Evolutionary conservation across 2,329 filamentous ascomycete genomes (phyloP).

Genomic region (Juglanconis oblonga): DNA sequence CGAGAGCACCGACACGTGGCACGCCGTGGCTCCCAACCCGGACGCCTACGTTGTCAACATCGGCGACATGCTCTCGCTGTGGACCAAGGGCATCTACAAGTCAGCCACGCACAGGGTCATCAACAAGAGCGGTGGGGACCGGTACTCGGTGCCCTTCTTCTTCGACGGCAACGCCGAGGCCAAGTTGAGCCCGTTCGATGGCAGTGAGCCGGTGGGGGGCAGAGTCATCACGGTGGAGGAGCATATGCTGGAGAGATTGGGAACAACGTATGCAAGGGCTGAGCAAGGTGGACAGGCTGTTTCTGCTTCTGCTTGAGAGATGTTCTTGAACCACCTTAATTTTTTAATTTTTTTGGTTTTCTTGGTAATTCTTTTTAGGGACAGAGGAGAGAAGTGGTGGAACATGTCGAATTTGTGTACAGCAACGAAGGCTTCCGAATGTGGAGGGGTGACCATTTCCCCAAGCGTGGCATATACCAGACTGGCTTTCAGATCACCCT

Average conservation of each 20-base stretch:
- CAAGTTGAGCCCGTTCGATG: constrained; percentile 30
- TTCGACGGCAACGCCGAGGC: constrained; percentile 51
- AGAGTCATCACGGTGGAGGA: constrained; percentile 28
- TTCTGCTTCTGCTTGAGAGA: constrained; percentile 5
- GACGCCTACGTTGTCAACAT: constrained; percentile 51
- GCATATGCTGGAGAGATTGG: constrained; percentile 31
- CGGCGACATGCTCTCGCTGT: constrained; percentile 46
- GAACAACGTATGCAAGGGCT: constrained; percentile 25
- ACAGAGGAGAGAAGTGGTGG: too few relatives aligned
- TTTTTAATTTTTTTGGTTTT: too few relatives aligned
- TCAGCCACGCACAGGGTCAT: constrained; percentile 55
- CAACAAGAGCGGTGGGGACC: constrained; percentile 45
- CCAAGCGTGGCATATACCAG: too few relatives aligned
- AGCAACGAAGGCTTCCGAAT: too few relatives aligned
- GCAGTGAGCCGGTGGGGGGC: constrained; percentile 24
- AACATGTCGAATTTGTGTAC: too few relatives aligned
- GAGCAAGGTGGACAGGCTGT: constrained; percentile 2
- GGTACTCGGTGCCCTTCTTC: constrained; percentile 57
- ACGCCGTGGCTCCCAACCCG: constrained; percentile 38
- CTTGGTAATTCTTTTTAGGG: too few relatives aligned
- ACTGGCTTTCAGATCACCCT: too few relatives aligned
- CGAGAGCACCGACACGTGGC: constrained; percentile 40
- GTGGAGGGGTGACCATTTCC: too few relatives aligned
- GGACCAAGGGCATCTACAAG: constrained; percentile 52
- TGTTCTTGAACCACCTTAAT: too few relatives aligned